A percentile compares a stretch with the other conserved stretches of the same genome.
Evolutionary conservation across 176 grass and related monocot genomes (phyloP).

Genomic region (Triticum urartu): DNA sequence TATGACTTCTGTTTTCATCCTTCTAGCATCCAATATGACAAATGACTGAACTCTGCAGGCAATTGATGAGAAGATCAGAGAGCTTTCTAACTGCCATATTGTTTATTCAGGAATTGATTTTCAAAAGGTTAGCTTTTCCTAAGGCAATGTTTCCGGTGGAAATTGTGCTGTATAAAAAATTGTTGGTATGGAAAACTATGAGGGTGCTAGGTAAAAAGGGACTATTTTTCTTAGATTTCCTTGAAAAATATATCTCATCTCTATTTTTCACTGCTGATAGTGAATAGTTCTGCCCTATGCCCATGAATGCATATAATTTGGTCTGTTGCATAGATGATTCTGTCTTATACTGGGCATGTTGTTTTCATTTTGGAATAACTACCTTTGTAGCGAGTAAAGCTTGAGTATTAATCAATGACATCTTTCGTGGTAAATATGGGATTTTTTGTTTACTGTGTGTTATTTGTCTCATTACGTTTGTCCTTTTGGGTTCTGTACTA

Average conservation of each 20-base stretch:
- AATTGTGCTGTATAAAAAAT: background rate
- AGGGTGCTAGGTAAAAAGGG: background rate
- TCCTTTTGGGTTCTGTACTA: slow-evolving; percentile 25
- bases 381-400: background rate
- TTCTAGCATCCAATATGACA: background rate
- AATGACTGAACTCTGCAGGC: slow-evolving; percentile 52
- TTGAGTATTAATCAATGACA: background rate
- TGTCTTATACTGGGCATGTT: background rate
- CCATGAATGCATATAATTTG: background rate
- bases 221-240: background rate
- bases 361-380: slow-evolving; percentile 10
- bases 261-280: background rate
- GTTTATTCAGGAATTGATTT: slow-evolving; percentile 97
- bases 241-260: background rate
- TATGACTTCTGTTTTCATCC: background rate
- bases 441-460: background rate
- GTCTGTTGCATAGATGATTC: background rate
- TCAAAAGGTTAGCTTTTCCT: slow-evolving; percentile 71
- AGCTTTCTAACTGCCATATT: slow-evolving; percentile 97
- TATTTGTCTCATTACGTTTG: background rate
- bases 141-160: background rate
- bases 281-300: background rate
- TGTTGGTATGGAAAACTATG: background rate
- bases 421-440: background rate
- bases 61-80: slow-evolving; percentile 99